Evolutionary conservation across 2,329 filamentous ascomycete species (phyloP).

Genomic region (Arthrinium puccinioides): DNA sequence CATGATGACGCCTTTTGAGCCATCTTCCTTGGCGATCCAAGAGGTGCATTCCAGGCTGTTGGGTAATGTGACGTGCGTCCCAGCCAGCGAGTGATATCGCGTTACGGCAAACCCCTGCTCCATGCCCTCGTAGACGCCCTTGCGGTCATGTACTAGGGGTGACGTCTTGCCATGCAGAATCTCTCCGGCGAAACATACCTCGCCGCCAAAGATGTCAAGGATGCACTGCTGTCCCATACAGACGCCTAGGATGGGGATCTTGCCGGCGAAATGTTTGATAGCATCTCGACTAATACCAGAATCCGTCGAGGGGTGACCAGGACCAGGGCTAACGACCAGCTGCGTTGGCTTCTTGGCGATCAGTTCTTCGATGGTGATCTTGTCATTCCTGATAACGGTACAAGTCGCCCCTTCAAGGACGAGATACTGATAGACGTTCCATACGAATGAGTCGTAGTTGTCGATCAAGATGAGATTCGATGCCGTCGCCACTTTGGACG

Average conservation of each 20-base stretch:
- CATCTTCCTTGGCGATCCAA: conserved; percentile 73
- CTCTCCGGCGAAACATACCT: conserved; percentile 87
- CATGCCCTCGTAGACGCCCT: conserved; percentile 84
- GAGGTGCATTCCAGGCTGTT: conserved; percentile 83
- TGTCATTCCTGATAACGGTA: conserved; percentile 85
- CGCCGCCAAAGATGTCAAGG: conserved; percentile 85
- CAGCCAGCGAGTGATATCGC: conserved; percentile 91
- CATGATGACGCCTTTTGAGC: conserved; percentile 85
- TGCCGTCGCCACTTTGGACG: conserved; percentile 66
- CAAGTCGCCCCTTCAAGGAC: conserved; percentile 91
- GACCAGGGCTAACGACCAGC: conserved; percentile 88
- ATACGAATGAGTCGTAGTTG: conserved; percentile 99
- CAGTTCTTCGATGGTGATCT: conserved; percentile 78
- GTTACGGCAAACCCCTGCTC: conserved; percentile 79
- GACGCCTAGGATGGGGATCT: conserved; percentile 92
- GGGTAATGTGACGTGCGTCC: conserved; percentile 81
- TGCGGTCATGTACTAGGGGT: conserved; percentile 77
- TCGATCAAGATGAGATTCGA: conserved; percentile 93
- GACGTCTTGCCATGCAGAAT: conserved; percentile 98
- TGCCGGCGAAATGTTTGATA: conserved; percentile 85
- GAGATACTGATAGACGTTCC: conserved; percentile 98
- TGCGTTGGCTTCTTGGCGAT: conserved; percentile 83
- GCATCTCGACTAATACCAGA: conserved; percentile 90
- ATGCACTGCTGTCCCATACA: conserved; percentile 99
- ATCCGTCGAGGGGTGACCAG: conserved; percentile 85